Evolutionary conservation across 495 filamentous ascomycete genomes (phyloP).

Genomic region (Apodospora peruviana): DNA sequence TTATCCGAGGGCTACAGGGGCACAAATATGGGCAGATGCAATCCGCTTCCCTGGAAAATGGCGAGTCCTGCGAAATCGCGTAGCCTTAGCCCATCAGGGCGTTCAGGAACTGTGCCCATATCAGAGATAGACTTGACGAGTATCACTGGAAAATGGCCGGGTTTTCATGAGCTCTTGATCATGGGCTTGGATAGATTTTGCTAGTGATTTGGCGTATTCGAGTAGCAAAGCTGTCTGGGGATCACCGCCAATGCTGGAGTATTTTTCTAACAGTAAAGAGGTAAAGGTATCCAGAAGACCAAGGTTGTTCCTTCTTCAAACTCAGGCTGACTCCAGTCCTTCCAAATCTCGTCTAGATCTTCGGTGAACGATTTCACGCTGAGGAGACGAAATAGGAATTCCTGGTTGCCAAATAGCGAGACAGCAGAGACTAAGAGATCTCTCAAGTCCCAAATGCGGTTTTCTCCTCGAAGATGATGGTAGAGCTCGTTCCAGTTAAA

Average conservation of each 20-base stretch:
- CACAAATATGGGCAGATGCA: slow-evolving; percentile 17
- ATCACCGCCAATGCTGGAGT: background rate
- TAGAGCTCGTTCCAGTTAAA: slow-evolving; percentile 13
- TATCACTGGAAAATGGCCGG: slow-evolving; percentile 18
- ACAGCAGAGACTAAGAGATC: slow-evolving; percentile 12
- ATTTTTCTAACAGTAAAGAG: slow-evolving; percentile 9
- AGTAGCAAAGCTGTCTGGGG: slow-evolving; percentile 3
- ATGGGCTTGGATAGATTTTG: slow-evolving; percentile 2
- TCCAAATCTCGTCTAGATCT: slow-evolving; percentile 3
- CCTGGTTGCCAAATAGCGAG: slow-evolving; percentile 10
- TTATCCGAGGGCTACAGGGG: slow-evolving; percentile 5
- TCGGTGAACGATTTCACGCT: background rate
- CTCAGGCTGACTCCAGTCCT: slow-evolving; percentile 9
- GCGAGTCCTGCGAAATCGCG: slow-evolving; percentile 5
- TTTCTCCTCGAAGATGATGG: slow-evolving; percentile 3
- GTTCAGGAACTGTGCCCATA: background rate
- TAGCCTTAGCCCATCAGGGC: slow-evolving; percentile 5
- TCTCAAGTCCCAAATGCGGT: slow-evolving; percentile 16
- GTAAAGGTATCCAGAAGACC: slow-evolving; percentile 19
- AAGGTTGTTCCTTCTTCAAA: slow-evolving; percentile 13
- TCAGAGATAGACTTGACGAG: slow-evolving; percentile 11
- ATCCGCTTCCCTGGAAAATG: background rate
- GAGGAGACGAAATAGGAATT: slow-evolving; percentile 1
- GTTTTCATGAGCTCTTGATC: slow-evolving; percentile 13
- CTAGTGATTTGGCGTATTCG: slow-evolving; percentile 3